These are phyloP conservation scores for Ilex asprella DNA, from an alignment of 257 asterid genomes.

Conservation along the genomic window DNA sequence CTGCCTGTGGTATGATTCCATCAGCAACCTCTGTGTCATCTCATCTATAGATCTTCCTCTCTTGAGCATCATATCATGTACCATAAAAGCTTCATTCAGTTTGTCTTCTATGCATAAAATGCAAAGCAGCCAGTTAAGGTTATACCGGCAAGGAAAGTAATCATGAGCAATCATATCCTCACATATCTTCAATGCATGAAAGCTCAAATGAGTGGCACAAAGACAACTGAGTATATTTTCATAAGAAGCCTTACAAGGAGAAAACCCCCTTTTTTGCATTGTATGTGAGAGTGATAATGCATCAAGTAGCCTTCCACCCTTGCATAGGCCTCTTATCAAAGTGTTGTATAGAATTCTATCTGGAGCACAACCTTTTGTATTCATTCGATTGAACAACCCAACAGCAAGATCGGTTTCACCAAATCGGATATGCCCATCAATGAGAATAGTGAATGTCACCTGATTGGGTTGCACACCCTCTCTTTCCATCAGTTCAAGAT, in stretches of 20 bases:
- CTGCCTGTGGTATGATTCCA: no score
- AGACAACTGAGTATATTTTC: conserved; percentile 39
- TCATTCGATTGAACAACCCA: conserved; percentile 46
- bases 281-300: conserved; percentile 36
- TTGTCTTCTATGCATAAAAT: no score
- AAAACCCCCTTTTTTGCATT: conserved; percentile 53
- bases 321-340: conserved; percentile 45
- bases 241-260: conserved; percentile 42
- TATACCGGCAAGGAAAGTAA: conserved; percentile 38
- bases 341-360: conserved; percentile 40
- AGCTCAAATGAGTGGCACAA: conserved; percentile 28
- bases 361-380: conserved; percentile 30
- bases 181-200: conserved; percentile 37
- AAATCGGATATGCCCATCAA: conserved; percentile 38
- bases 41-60: no score
- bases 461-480: conserved; percentile 48
- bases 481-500: conserved; percentile 33
- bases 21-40: no score
- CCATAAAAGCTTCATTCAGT: no score
- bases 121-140: conserved; percentile 12
- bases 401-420: conserved; percentile 45
- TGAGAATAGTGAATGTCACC: conserved; percentile 57
- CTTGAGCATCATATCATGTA: no score
- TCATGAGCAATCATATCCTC: conserved; percentile 46
- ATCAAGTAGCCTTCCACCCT: conserved; percentile 35